Evolutionary conservation across 257 asterid genomes (phyloP), one percentile per base, ranked within the genome.

Genomic region (Rauvolfia tetraphylla): DNA sequence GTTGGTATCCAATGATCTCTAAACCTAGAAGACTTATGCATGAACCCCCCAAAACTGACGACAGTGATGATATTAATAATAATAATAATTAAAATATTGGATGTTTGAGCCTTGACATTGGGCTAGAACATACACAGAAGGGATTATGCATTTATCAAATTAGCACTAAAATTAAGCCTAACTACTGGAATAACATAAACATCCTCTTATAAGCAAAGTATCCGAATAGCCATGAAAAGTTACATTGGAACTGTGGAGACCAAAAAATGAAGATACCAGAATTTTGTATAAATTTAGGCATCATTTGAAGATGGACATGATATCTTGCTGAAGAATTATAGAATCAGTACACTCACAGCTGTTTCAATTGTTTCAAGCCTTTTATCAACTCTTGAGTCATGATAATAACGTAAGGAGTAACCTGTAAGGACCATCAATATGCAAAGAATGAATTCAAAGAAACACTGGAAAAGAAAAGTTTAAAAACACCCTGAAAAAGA

Each of bases 331-430:
- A 49, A 57, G 7, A 51, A 65, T 70, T 75, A 27, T 58, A 57
- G 76, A 77, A 78, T 49, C 56, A 76, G 78, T 69, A 78, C 31
- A 69, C 93, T 88, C 89, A 94, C 98, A 84, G 91, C 87, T 74
- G 78, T 85, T 87, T 92, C 98, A 75, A 94, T 94, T 44, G 93
- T 83, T 79, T 91, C 95, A 33, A 94, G 97, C 86, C 90, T 87
- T 76, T 84, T 88, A 62, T 92, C 93, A 42, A 94, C 89, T 86
- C 89, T 89, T 27, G 97, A 79, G 48, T 94, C 85, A 72, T 90
- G 98, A 81, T 80, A 31, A 75, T 90, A 95, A 68, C 98, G 95
- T 72, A 92, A 57, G 34, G 89, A 69, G 76, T 94, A 94, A 76
- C 98, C 98, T 94, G 89, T 74, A 71, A 78, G 72, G 41, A 76